Conservation (phyloP, 192 early-diverging fungal species). For the Coemansia sp. region DNA sequence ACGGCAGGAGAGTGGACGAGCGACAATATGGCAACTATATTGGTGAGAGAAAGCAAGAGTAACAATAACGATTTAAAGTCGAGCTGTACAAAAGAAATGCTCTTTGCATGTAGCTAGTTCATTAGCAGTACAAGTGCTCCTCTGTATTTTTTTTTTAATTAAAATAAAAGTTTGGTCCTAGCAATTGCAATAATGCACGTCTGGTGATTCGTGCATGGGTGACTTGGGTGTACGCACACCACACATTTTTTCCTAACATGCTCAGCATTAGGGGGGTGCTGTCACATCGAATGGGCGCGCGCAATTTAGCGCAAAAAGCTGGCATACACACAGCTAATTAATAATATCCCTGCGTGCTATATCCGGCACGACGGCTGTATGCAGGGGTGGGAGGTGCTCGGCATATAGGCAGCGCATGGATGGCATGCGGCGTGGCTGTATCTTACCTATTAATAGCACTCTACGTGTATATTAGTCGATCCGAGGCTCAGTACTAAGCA, state of each 20-base stretch:
- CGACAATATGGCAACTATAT: not conserved
- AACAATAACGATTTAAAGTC: not conserved
- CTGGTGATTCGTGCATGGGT: not conserved
- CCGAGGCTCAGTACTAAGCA: not conserved
- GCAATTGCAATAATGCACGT: not conserved
- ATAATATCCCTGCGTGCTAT: not conserved
- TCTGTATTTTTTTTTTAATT: not conserved
- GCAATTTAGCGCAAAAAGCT: not conserved
- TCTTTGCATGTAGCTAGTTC: not conserved
- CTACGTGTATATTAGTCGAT: not conserved
- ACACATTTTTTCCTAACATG: not conserved
- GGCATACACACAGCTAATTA: slow-evolving; percentile 2
- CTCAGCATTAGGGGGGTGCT: not conserved
- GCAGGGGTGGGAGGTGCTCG: not conserved
- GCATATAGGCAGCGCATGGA: not conserved
- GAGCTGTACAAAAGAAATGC: not conserved
- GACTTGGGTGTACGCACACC: not conserved
- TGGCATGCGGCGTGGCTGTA: not conserved
- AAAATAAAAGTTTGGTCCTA: not conserved
- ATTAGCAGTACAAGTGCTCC: not conserved
- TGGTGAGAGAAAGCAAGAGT: not conserved
- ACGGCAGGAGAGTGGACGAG: not conserved
- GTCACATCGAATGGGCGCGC: not conserved
- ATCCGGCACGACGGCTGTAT: not conserved
- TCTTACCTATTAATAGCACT: not conserved